Evolutionary conservation across 345 rosid genomes (phyloP), one percentile per base, ranked within the genome.

Genomic region (Gossypium sturtianum): DNA sequence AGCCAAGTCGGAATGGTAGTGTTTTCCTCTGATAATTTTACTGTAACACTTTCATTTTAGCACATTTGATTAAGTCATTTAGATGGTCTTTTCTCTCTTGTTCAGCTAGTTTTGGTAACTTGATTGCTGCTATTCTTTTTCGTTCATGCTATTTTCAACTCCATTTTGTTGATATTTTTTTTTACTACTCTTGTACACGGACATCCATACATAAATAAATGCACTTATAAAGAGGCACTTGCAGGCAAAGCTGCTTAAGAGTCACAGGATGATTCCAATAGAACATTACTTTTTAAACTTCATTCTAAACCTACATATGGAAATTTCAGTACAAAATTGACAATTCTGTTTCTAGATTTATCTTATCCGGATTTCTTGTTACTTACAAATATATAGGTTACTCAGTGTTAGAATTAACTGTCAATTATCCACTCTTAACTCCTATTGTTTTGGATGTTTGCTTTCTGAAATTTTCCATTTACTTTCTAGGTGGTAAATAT

Each of bases 1-100:
- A 61, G 97, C 98, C 76, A 94, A 94, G 83, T 84, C 91, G 47
- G 95, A 92, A 80, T 94, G 98, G 98, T 94, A 88, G 41, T 22
- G 53, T 61, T 48, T 47, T 19, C 29, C 16, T 17, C 2, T 19
- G 17, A 29, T n/a, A 25, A 47, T 61, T 61, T 23, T 12, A 58
- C 23, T 58, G 54, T 58, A 45, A 15, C 4, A 13, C 25, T 43
- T 58, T 7, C 74, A 27, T 34, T 34, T 52, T 38, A 71, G 9
- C 27, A 12, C 49, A 54, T 7, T 38, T 54, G 12, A 16, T 34
- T 9, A 52, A 8, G 10, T 6, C 9, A 3, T 70, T 51, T 52
- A 15, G 23, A 17, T 53, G 23, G 16, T 29, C 4, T 34, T 12
- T 22, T 2, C 7, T 12, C 9, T 70, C 25, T 48, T 15, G 13